A percentile compares a stretch with the other conserved stretches of the same genome.
phyloP scores from a whole-genome alignment of 257 asterid genomes.

The Linaria vulgaris region DNA sequence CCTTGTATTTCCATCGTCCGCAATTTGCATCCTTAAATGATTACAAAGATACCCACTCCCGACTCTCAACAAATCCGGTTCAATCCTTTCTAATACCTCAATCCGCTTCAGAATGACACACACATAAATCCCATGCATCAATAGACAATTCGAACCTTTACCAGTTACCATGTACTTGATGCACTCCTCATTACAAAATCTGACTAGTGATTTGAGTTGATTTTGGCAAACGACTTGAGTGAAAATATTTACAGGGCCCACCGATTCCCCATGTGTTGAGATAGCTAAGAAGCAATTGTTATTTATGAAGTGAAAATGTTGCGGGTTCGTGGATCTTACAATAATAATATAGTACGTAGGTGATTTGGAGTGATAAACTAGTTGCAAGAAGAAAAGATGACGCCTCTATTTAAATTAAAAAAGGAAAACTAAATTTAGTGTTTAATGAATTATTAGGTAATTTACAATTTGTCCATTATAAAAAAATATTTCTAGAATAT shows the following conservation, averaged over 20 bases:
- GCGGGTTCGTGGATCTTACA: no score
- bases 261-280: conserved; percentile 47
- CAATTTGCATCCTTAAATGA: conserved; percentile 31
- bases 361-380: no score
- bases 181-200: conserved; percentile 37
- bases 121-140: conserved; percentile 41
- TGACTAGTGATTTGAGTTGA: conserved; percentile 36
- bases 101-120: conserved; percentile 41
- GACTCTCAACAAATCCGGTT: conserved; percentile 34
- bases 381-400: no score
- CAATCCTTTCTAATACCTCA: conserved; percentile 34
- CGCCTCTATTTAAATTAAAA: no score
- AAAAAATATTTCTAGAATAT: no score
- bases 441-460: no score
- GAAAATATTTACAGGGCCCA: conserved; percentile 42
- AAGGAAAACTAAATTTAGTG: no score
- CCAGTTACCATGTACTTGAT: conserved; percentile 40
- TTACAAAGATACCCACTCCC: conserved; percentile 47
- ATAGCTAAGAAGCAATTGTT: conserved; percentile 29
- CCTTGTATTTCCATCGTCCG: conserved; percentile 35
- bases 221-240: conserved; percentile 37
- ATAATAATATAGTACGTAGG: no score
- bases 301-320: no score
- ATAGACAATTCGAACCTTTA: conserved; percentile 44
- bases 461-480: no score